Conservation (phyloP, 306 rosid species). For the Pyrus bretschneideri region DNA sequence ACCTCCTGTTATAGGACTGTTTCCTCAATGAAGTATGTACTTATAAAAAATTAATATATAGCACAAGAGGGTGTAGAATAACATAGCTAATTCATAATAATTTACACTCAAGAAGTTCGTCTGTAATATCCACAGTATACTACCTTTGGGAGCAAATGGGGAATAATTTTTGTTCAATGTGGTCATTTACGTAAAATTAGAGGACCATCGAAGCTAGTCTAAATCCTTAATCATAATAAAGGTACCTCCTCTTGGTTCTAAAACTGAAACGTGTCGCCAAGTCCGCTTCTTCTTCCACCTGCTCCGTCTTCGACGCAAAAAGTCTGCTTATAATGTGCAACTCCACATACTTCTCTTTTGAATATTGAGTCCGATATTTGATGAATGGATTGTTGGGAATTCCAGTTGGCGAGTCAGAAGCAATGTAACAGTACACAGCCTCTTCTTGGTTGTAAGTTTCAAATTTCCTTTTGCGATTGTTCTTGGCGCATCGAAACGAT, state of each 20-base stretch:
- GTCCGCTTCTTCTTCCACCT: background rate
- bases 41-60: no score
- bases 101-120: no score
- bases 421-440: background rate
- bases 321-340: background rate
- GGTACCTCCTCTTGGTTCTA: constrained; percentile 4
- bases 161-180: background rate
- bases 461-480: no score
- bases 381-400: background rate
- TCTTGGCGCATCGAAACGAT: no score
- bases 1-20: no score
- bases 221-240: background rate
- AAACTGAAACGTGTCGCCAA: background rate
- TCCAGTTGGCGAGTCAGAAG: background rate
- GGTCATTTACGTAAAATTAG: no score
- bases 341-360: background rate
- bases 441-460: background rate
- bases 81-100: no score
- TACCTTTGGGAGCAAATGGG: background rate
- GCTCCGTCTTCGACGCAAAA: background rate
- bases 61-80: no score
- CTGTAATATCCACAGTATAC: no score
- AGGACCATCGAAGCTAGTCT: no score
- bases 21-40: no score
- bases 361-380: background rate